These are phyloP conservation scores for Przewalskia tangutica DNA, from an alignment of 257 asterid species.

Conservation along the genomic window DNA sequence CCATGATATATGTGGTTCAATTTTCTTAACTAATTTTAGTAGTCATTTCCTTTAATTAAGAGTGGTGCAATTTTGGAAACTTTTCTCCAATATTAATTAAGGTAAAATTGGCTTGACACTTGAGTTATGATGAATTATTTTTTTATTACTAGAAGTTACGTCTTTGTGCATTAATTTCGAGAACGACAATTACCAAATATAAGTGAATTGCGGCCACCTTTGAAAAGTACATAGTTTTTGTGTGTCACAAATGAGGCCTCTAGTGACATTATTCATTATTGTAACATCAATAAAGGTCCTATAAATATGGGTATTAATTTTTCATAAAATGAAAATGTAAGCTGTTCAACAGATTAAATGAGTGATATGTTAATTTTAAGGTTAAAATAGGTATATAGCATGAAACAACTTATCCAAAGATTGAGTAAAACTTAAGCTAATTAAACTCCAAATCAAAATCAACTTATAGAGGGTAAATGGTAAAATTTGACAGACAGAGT, in stretches of 20 bases:
- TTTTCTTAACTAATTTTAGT: neutral
- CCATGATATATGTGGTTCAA: neutral
- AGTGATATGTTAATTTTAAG: too few species aligned
- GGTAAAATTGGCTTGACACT: neutral
- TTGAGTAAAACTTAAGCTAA: neutral
- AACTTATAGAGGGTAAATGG: neutral
- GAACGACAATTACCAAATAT: neutral
- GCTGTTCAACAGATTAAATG: neutral
- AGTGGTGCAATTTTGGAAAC: too few species aligned
- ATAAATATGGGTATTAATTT: neutral
- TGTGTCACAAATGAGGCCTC: neutral
- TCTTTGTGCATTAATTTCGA: neutral
- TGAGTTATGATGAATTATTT: neutral
- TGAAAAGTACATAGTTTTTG: neutral
- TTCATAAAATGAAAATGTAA: neutral
- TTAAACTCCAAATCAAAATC: neutral
- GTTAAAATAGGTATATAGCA: neutral
- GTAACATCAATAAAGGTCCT: neutral
- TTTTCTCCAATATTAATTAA: neutral
- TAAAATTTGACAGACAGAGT: too few species aligned
- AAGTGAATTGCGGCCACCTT: conserved; percentile 4
- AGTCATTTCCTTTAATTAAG: neutral
- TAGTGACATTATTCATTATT: neutral
- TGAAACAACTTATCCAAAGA: neutral
- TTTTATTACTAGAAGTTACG: neutral